Base-by-base conservation (phyloP, 2,329 filamentous ascomycete species). In the Scedosporium minutisporum region DNA sequence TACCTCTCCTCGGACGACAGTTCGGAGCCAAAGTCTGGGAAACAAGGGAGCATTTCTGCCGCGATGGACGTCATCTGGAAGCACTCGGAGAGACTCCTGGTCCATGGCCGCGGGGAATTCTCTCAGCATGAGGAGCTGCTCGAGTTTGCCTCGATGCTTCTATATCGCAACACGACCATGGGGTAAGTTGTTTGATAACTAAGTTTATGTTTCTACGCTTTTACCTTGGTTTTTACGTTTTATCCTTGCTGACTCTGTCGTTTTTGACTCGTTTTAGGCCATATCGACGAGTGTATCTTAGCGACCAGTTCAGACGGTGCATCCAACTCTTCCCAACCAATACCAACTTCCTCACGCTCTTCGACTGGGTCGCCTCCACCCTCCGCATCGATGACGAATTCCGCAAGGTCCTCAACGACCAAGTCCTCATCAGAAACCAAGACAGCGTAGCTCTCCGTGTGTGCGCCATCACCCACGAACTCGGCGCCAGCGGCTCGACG, bases 321-420 rank as follows among this genome's bases (percentile, higher is more conserved):
- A 77, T 95, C 23, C 68, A 69, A 0, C 71, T 76, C 6, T 96
- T 92, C 71, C 91, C 92, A 0, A 78, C 79, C 58, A 97, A 96
- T 74, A 89, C 86, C 1, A 79, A 91, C 5, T 87, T 97, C 65
- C 80, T 96, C 1, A 78, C 82, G 1, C 75, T 95, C 0, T 88
- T 88, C 66, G 82, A 86, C n/a, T 89, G 87, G 78, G 87, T 90
- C 65, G 87, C 93, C 70, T 80, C 85, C 1, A 84, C 87, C 6
- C 84, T 91, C 53, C 83, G 87, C 25, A 81, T 95, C 62, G 84
- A 91, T 65, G 90, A 96, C 67, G 88, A 90, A 18, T 84, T 96
- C 21, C 85, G 89, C n/a, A 78, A 82, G 5, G 74, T 90, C 7
- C 76, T 93, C 10, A 74, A 80, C 21, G 78, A 80, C 70, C 80